Evolutionary conservation across 2,329 filamentous ascomycete genomes (phyloP), one percentile per base, ranked within the genome.

Genomic region (Neofusicoccum ribis): DNA sequence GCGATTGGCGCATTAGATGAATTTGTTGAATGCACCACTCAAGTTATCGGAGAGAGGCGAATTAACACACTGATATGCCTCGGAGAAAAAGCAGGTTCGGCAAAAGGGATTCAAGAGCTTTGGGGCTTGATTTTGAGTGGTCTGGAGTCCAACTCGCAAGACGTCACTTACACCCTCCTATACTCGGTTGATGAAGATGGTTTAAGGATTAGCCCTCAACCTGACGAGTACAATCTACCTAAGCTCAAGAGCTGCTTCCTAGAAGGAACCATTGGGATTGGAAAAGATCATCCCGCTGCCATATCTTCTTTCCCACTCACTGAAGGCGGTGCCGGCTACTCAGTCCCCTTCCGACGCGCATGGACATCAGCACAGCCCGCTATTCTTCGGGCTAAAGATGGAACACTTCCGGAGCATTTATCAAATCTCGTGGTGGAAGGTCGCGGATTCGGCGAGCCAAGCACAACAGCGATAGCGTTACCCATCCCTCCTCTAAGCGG

Each of bases 361-460:
- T 66, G 64, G 64, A 63, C 44, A n/a, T 66, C 64, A n/a, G 39
- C 49, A 15, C 31, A 66, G n/a, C 59, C 64, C 3, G 44, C n/a
- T 15, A 15, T 65, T 31, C 20, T 65, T 20, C 43, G 44, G 5
- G 5, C 23, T 11, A 31, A 12, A 8, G 44, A 63, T 23, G 23
- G 43, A 15, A 49, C 50, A 36, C 47, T 66, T 3, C 44, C 43
- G 7, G 27, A 43, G 3, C 15, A 20, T 8, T 15, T 56, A 20
- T 36, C 41, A 6, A 11, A 47, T 2, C 15, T 62, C 7, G 15
- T 7, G 3, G 41, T 50, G 2, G 31, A 44, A 41, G 59, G 51
- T 1, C 49, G 64, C 5, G 64, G 56, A 2, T 66, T 66, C 59
- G 17, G 31, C 8, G 43, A 66, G 12, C 49, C 50, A 8, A 61